Conservation (phyloP, 208 protist species). For the Sergeia podlipaevii region DNA sequence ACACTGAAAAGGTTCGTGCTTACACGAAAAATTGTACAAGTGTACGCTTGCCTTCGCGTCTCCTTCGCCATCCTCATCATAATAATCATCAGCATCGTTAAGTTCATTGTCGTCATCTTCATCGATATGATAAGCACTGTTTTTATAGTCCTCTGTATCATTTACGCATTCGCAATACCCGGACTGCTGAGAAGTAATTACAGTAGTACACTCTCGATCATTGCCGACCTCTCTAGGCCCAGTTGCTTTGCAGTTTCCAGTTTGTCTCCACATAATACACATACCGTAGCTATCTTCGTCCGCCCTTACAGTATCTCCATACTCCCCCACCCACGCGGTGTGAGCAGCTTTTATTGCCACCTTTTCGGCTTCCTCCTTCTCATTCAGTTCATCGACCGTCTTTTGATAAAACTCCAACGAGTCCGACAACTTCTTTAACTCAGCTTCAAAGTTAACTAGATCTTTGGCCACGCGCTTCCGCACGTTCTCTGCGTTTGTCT, state of each 20-base stretch:
- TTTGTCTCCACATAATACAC: conserved; percentile 44
- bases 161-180: conserved; percentile 60
- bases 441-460: conserved; percentile 6
- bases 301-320: conserved; percentile 1
- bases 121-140: background rate
- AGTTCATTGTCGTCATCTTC: background rate
- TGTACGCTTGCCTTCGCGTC: background rate
- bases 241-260: conserved; percentile 23
- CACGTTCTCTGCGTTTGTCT: conserved; percentile 6
- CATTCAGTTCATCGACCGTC: conserved; percentile 19
- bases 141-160: background rate
- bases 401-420: conserved; percentile 8
- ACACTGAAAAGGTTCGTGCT: conserved; percentile 38
- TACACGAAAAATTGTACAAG: conserved; percentile 35
- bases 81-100: background rate
- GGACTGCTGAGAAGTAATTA: conserved; percentile 20
- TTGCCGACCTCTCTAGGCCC: conserved; percentile 4
- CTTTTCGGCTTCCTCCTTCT: conserved; percentile 25
- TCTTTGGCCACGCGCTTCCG: conserved; percentile 15
- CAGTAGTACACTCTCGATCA: conserved; percentile 35
- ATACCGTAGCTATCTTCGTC: conserved; percentile 8
- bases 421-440: background rate
- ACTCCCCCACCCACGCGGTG: conserved; percentile 4
- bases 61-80: background rate
- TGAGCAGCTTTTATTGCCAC: conserved; percentile 15